Conservation (phyloP, 306 rosid species). For the Prunus padus region DNA sequence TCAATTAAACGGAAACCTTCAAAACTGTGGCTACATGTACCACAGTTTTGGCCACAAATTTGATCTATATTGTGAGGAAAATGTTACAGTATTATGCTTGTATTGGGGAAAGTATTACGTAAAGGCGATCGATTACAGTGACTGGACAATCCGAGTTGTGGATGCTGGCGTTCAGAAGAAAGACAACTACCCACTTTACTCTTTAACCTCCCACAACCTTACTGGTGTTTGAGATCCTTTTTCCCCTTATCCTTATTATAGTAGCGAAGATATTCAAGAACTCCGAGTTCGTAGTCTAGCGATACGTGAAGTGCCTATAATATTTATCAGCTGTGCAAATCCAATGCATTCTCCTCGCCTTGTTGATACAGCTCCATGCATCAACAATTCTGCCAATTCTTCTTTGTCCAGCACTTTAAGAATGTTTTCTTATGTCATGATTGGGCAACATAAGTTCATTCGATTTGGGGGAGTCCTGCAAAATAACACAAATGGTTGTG, state of each 20-base stretch:
- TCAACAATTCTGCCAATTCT: not conserved
- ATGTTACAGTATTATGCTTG: not conserved
- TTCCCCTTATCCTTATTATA: too few relatives aligned
- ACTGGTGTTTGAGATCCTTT: too few relatives aligned
- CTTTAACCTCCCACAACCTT: not conserved
- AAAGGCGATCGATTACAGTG: not conserved
- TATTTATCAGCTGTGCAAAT: not conserved
- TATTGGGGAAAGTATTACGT: not conserved
- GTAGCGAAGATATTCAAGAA: too few relatives aligned
- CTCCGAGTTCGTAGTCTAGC: too few relatives aligned
- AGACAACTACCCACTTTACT: not conserved
- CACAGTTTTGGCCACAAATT: too few relatives aligned
- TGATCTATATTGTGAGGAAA: not conserved
- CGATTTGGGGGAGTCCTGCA: not conserved
- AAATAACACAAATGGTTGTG: not conserved
- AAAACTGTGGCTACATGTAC: not conserved
- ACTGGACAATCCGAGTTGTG: conserved; percentile 7
- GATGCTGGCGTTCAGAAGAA: not conserved
- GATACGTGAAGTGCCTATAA: not conserved
- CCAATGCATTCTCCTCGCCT: not conserved
- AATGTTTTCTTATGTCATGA: not conserved
- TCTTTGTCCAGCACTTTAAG: not conserved
- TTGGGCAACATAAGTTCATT: not conserved
- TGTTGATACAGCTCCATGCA: not conserved
- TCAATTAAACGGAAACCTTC: not conserved